A percentile compares a stretch with the other conserved stretches of the same genome.
These are phyloP conservation scores for Eutrema heterophyllum DNA, from an alignment of 345 rosid genomes.

Conservation along the genomic window DNA sequence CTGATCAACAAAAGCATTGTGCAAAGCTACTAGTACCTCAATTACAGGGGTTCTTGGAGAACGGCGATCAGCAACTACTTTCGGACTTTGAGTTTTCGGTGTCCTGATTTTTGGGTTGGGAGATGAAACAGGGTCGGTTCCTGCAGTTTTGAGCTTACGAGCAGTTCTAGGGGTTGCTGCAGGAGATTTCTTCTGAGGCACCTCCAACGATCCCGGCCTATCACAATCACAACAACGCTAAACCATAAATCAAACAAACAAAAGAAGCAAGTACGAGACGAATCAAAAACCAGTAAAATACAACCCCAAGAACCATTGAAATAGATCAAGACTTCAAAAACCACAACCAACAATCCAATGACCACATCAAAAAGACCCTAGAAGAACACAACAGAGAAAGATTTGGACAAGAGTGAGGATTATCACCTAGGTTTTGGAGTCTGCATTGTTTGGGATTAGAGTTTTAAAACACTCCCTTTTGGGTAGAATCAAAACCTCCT, in stretches of 20 bases:
- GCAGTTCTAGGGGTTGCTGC: conserved; percentile 55
- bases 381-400: background rate
- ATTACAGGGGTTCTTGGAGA: conserved; percentile 58
- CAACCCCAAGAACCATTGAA: background rate
- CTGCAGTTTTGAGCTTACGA: conserved; percentile 58
- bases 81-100: conserved; percentile 70
- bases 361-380: background rate
- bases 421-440: conserved; percentile 76
- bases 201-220: conserved; percentile 57
- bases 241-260: conserved; percentile 17
- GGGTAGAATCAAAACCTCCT: background rate
- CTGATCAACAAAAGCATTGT: background rate
- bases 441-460: conserved; percentile 55
- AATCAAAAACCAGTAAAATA: background rate
- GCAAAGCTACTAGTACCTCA: conserved; percentile 55
- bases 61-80: conserved; percentile 56
- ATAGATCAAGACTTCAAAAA: background rate
- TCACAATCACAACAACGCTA: conserved; percentile 20
- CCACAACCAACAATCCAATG: background rate
- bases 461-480: conserved; percentile 18
- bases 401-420: background rate
- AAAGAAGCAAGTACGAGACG: background rate
- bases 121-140: conserved; percentile 44
- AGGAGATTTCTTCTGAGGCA: conserved; percentile 71
- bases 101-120: conserved; percentile 48